Percentiles rank a stretch among this genome's conserved stretches.
Evolutionary conservation across 2,329 filamentous ascomycete species (phyloP).

Genomic region (Ceratocystis papillata): DNA sequence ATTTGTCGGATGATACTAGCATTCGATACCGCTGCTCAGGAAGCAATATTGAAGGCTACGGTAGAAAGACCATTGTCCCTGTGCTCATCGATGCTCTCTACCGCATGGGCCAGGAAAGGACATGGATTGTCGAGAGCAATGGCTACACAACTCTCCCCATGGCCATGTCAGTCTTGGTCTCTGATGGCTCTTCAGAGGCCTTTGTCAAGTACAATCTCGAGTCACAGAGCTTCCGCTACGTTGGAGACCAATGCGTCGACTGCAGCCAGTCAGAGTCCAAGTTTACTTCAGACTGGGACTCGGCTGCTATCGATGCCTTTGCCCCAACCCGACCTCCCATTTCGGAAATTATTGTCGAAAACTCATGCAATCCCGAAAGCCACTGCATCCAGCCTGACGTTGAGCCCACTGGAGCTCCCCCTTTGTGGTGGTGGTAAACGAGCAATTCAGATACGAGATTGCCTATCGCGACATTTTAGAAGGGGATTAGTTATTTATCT

Average conservation of each 20-base stretch:
- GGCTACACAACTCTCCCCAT: constrained; percentile 15
- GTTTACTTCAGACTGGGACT: constrained; percentile 7
- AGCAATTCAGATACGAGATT: background rate
- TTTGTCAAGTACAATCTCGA: constrained; percentile 9
- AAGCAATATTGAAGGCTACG: constrained; percentile 11
- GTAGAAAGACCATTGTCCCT: constrained; percentile 17
- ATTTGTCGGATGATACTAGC: constrained; percentile 3
- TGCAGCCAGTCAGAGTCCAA: constrained; percentile 3
- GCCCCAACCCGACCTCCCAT: background rate
- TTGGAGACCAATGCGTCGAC: constrained; percentile 13
- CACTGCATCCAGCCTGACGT: constrained; percentile 9
- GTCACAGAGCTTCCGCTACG: background rate
- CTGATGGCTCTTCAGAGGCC: constrained; percentile 17
- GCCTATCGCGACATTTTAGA: background rate
- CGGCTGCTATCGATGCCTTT: constrained; percentile 7
- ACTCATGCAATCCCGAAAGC: constrained; percentile 14
- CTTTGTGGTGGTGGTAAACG: constrained; percentile 19
- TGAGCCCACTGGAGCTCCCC: background rate
- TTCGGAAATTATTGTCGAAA: background rate
- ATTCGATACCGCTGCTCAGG: constrained; percentile 20
- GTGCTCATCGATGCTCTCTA: constrained; percentile 18
- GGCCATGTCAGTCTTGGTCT: constrained; percentile 9
- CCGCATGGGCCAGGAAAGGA: constrained; percentile 13
- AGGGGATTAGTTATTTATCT: background rate
- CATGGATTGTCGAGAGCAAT: constrained; percentile 7